Evolutionary conservation across 768 basidiomycete genomes (phyloP).

Genomic region (Amanita phalloides): DNA sequence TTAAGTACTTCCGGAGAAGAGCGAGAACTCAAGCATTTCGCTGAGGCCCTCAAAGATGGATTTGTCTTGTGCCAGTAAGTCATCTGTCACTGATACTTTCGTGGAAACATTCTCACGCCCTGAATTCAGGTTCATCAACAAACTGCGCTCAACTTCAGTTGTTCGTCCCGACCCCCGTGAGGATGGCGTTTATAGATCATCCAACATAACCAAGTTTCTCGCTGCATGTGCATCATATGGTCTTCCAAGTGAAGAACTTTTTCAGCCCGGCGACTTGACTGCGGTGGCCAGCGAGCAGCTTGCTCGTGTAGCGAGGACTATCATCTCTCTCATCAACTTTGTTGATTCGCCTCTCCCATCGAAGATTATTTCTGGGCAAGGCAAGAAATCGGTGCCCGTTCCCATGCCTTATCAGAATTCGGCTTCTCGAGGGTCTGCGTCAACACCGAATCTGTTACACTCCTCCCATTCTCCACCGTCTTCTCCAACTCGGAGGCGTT

Average conservation of each 20-base stretch:
- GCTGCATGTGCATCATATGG: constrained; percentile 65
- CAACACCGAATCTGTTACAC: constrained; percentile 47
- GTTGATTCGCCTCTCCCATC: constrained; percentile 43
- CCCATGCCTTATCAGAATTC: constrained; percentile 23
- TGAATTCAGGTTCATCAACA: constrained; percentile 60
- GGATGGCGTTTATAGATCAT: constrained; percentile 52
- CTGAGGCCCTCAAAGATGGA: constrained; percentile 73
- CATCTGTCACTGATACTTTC: constrained; percentile 10
- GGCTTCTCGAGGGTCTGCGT: constrained; percentile 38
- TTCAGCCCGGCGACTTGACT: constrained; percentile 58
- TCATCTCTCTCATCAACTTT: constrained; percentile 55
- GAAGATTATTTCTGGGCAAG: constrained; percentile 34
- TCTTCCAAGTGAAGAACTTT: constrained; percentile 50
- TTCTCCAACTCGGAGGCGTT: constrained; percentile 31
- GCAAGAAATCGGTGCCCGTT: constrained; percentile 15
- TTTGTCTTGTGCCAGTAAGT: constrained; percentile 87
- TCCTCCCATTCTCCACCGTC: constrained; percentile 25
- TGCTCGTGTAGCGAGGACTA: constrained; percentile 64
- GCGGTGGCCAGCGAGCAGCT: constrained; percentile 50
- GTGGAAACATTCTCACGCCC: constrained; percentile 7
- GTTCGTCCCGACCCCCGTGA: constrained; percentile 55
- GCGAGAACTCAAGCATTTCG: constrained; percentile 61
- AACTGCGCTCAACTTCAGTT: constrained; percentile 51
- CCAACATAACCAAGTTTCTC: constrained; percentile 71
- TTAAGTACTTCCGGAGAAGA: constrained; percentile 46